Evolutionary conservation across 306 rosid species (phyloP).

Genomic region (Elaeagnus macrophylla): DNA sequence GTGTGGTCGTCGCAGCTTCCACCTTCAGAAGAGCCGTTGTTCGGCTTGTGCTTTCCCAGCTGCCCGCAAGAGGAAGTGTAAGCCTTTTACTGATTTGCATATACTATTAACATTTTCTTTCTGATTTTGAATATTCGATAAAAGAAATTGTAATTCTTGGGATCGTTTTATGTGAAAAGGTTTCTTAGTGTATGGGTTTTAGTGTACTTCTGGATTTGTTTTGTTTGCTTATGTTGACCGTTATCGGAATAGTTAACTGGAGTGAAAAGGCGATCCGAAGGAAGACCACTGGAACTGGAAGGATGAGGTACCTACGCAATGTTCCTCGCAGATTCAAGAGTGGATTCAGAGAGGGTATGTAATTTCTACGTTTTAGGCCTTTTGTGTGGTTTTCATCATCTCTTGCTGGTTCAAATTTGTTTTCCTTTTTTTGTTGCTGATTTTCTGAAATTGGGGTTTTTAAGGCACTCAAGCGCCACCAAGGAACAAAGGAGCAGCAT

Average conservation of each 20-base stretch:
- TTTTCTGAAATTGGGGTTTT: neutral
- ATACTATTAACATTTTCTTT: neutral
- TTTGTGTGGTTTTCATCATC: neutral
- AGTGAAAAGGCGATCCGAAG: conserved; percentile 80
- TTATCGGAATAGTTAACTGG: conserved; percentile 54
- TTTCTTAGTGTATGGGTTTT: neutral
- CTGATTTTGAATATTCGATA: neutral
- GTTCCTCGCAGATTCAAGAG: no score
- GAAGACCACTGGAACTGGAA: conserved; percentile 84
- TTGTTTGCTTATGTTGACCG: neutral
- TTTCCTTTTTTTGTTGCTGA: neutral
- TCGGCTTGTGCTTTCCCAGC: conserved; percentile 80
- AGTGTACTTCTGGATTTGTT: neutral
- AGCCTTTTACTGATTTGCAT: neutral
- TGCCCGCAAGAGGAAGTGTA: conserved; percentile 70
- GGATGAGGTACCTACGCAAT: no score
- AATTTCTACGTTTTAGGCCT: neutral
- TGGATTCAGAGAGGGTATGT: neutral
- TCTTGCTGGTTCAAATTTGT: neutral
- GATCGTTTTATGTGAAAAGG: neutral
- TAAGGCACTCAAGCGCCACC: conserved; percentile 68
- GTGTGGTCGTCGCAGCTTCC: conserved; percentile 92
- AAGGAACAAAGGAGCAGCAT: conserved; percentile 78
- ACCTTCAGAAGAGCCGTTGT: conserved; percentile 84
- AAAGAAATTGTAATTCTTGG: neutral